Conservation (phyloP, 768 basidiomycete species). For the Serpula lacrymans region DNA sequence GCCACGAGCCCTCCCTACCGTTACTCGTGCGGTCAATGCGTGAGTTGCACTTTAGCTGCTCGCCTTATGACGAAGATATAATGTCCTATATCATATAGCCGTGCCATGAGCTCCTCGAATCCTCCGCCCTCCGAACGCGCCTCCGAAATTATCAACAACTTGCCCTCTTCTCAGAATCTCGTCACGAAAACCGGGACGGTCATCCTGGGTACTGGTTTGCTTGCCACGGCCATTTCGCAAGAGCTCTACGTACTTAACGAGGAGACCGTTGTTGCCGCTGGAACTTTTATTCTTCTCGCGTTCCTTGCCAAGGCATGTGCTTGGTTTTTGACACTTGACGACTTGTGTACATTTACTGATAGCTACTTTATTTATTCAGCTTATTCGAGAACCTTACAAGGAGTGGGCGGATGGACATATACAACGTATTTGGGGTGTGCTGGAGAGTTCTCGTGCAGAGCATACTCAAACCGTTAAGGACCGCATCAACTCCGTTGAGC, state of each 20-base stretch:
- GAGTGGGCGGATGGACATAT: conserved; percentile 92
- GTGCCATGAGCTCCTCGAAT: conserved; percentile 61
- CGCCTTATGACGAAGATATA: conserved; percentile 5
- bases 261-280: conserved; percentile 86
- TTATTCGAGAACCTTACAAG: conserved; percentile 81
- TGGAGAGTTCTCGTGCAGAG: conserved; percentile 77
- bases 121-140: conserved; percentile 85
- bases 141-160: conserved; percentile 82
- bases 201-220: conserved; percentile 83
- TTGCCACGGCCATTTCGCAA: conserved; percentile 91
- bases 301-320: conserved; percentile 74
- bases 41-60: conserved; percentile 28
- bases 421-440: conserved; percentile 74
- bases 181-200: conserved; percentile 95
- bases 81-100: conserved; percentile 38
- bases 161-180: conserved; percentile 80
- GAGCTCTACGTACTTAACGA: conserved; percentile 98
- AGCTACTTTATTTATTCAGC: conserved; percentile 37
- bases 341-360: conserved; percentile 8
- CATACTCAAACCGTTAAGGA: conserved; percentile 93
- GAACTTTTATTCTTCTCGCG: conserved; percentile 77
- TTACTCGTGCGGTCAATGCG: conserved; percentile 46
- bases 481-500: conserved; percentile 85
- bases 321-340: background rate
- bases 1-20: conserved; percentile 48